Evolutionary conservation across 2,329 filamentous ascomycete species (phyloP), one percentile per base, ranked within the genome.

Genomic region (Trichophyton mentagrophytes): DNA sequence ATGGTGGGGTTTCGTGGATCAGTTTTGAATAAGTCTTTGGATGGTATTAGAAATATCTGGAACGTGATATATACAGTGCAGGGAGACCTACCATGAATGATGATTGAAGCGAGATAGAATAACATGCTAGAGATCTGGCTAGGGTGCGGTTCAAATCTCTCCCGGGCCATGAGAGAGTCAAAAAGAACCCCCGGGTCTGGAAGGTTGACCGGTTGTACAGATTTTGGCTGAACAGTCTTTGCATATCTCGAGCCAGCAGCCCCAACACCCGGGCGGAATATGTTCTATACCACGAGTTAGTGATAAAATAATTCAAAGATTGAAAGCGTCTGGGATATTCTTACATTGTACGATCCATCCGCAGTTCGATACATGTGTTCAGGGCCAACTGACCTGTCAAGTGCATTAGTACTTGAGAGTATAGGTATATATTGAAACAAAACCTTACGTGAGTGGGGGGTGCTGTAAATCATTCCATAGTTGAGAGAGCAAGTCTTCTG

Each of bases 101-200:
- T 79, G 56, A 81, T 77, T 2, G 77, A 77, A 0, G 79, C 79
- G 9, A 78, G 73, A 51, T 79, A 80, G 61, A 80, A 77, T 3
- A 80, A 66, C 67, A 78, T 74, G 33, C 71, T 74, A 0, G 78
- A 80, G 57, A 81, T 66, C 3, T 74, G 76, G 30, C 74, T 75
- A 3, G 72, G 69, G 60, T 78, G 76, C 36, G 73, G 67, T 38
- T 67, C 70, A 44, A 69, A 64, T 30, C 58, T 27, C 17, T 63
- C 59, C n/a, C 63, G 58, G 25, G 61, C 64, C 27, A 64, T 59
- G 13, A 64, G 57, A 8, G 61, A 66, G 57, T 69, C 68, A 57
- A 69, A 69, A 7, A 69, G 60, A 3, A 65, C 60, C 1, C 67
- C 68, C 4, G 68, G 65, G 55, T 69, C 68, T 40, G 67, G 68